These are phyloP conservation scores for Gymnopus androsaceus DNA, from an alignment of 1,284 basidiomycete species.

Conservation along the genomic window DNA sequence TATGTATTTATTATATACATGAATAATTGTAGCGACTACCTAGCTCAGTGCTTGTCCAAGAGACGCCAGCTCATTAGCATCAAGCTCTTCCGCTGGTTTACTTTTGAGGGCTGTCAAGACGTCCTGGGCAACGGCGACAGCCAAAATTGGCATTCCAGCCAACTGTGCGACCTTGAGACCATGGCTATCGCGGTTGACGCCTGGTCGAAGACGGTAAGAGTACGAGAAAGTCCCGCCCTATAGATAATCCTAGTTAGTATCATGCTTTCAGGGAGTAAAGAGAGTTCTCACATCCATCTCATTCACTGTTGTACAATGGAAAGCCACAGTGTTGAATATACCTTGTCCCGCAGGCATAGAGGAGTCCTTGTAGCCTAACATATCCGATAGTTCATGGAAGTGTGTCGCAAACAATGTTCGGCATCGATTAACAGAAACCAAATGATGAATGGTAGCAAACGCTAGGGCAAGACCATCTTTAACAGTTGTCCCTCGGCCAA, in stretches of 20 bases:
- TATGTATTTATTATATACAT: no score
- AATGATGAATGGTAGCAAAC: slow-evolving; percentile 86
- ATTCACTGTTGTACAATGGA: slow-evolving; percentile 88
- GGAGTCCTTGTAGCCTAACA: slow-evolving; percentile 62
- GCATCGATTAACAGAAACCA: slow-evolving; percentile 74
- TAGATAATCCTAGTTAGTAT: slow-evolving; percentile 6
- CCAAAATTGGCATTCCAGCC: slow-evolving; percentile 79
- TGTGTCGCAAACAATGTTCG: slow-evolving; percentile 94
- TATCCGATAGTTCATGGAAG: slow-evolving; percentile 90
- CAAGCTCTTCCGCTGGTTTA: slow-evolving; percentile 15
- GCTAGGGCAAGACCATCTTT: slow-evolving; percentile 92
- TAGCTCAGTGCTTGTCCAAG: slow-evolving; percentile 28
- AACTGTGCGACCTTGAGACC: slow-evolving; percentile 90
- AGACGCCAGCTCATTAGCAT: slow-evolving; percentile 25
- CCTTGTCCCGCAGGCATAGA: slow-evolving; percentile 41
- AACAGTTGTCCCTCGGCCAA: slow-evolving; percentile 93
- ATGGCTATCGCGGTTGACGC: slow-evolving; percentile 91
- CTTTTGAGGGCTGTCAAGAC: slow-evolving; percentile 40
- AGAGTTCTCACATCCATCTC: slow-evolving; percentile 61
- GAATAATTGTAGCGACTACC: no score
- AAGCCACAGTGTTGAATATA: slow-evolving; percentile 65
- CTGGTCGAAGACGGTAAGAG: slow-evolving; percentile 78
- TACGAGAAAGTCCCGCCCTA: slow-evolving; percentile 81
- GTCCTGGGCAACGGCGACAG: slow-evolving; percentile 58
- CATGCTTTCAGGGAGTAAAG: slow-evolving; percentile 7